A percentile compares a stretch with the other conserved stretches of the same genome.
phyloP scores from a whole-genome alignment of 2,329 filamentous ascomycete genomes.

The Lomentospora prolificans region DNA sequence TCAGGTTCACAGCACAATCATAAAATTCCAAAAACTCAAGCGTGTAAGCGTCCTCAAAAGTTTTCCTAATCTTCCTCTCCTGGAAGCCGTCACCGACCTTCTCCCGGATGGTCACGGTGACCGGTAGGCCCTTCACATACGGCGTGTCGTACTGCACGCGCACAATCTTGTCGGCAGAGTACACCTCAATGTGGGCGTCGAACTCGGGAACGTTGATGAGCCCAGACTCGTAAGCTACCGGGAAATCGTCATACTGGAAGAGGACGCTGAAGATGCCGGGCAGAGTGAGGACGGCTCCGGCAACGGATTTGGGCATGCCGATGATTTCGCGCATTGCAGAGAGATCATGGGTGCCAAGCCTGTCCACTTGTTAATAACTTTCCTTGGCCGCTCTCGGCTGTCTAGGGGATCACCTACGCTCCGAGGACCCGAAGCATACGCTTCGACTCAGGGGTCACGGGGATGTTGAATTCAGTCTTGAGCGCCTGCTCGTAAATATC shows the following conservation, averaged over 20 bases:
- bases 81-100: constrained; percentile 25
- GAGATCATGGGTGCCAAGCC: constrained; percentile 40
- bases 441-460: constrained; percentile 16
- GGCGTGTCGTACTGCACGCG: constrained; percentile 46
- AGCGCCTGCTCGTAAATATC: constrained; percentile 22
- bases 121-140: constrained; percentile 44
- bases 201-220: constrained; percentile 42
- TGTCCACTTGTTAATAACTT: too few species aligned
- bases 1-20: constrained; percentile 15
- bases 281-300: constrained; percentile 23
- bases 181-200: constrained; percentile 43
- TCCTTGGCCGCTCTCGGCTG: too few species aligned
- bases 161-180: constrained; percentile 42
- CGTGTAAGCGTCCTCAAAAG: constrained; percentile 33
- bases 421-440: constrained; percentile 18
- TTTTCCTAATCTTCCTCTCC: constrained; percentile 28
- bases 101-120: constrained; percentile 37
- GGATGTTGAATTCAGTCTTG: constrained; percentile 20
- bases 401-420: too few species aligned
- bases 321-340: constrained; percentile 40
- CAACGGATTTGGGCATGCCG: constrained; percentile 28
- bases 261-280: constrained; percentile 26
- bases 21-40: constrained; percentile 25
- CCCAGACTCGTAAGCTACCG: constrained; percentile 47
- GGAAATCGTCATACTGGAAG: constrained; percentile 35